Evolutionary conservation across 2,329 filamentous ascomycete genomes (phyloP).

Genomic region (Purpureocillium lavendulum): DNA sequence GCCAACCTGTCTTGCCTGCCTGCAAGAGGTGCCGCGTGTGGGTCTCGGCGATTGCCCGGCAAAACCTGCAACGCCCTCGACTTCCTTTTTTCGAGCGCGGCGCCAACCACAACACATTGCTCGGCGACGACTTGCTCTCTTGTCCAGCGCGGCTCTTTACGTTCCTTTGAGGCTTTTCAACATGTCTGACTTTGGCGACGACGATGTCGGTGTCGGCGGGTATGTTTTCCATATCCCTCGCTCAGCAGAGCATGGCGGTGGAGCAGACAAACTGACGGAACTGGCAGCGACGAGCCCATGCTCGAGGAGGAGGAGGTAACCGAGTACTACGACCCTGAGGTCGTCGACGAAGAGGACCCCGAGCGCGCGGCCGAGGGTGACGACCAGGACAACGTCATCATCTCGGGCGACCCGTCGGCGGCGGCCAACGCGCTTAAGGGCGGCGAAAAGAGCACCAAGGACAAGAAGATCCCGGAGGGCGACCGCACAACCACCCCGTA

Average conservation of each 20-base stretch:
- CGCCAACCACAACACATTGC: background rate
- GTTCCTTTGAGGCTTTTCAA: constrained; percentile 7
- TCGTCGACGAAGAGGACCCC: constrained; percentile 43
- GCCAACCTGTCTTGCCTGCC: too few species aligned
- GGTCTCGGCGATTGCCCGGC: constrained; percentile 21
- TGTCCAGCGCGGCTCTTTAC: too few species aligned
- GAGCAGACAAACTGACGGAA: too few species aligned
- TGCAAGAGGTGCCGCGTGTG: too few species aligned
- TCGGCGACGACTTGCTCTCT: too few species aligned
- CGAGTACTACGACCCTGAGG: constrained; percentile 48
- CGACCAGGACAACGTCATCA: constrained; percentile 51
- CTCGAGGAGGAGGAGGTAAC: constrained; percentile 63
- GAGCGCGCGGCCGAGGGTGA: constrained; percentile 43
- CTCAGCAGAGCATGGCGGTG: too few species aligned
- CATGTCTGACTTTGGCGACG: constrained; percentile 71
- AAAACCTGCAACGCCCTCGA: constrained; percentile 15
- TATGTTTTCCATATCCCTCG: too few species aligned
- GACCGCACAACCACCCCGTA: constrained; percentile 91
- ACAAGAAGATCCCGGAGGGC: constrained; percentile 87
- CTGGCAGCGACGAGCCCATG: constrained; percentile 55
- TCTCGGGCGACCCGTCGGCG: constrained; percentile 54
- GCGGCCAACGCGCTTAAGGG: constrained; percentile 45
- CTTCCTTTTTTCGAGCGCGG: background rate
- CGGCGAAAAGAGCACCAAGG: constrained; percentile 49
- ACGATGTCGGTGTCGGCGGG: constrained; percentile 51